Evolutionary conservation across 2,329 filamentous ascomycete genomes (phyloP).

Genomic region (Cytospora mali): DNA sequence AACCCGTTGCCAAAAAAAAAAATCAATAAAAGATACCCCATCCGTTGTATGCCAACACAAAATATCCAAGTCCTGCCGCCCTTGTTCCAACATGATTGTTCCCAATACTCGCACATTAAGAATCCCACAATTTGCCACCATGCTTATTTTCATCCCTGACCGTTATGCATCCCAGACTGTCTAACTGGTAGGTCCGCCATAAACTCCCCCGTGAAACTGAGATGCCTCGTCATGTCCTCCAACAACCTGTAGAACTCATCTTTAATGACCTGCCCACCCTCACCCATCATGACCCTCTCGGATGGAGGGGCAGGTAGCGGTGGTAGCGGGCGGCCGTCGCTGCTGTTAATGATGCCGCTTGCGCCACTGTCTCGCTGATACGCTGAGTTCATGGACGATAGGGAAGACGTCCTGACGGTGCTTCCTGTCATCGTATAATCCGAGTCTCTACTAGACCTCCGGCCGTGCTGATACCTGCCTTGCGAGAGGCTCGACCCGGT

Average conservation of each 20-base stretch:
- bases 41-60: not conserved
- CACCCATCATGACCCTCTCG: slow-evolving; percentile 50
- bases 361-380: slow-evolving; percentile 21
- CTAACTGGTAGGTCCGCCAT: slow-evolving; percentile 35
- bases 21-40: too few relatives aligned
- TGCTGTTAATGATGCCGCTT: slow-evolving; percentile 10
- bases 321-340: slow-evolving; percentile 36
- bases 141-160: slow-evolving; percentile 3
- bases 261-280: slow-evolving; percentile 37
- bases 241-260: slow-evolving; percentile 40
- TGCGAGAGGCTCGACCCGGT: slow-evolving; percentile 4
- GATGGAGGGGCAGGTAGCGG: slow-evolving; percentile 50
- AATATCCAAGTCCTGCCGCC: not conserved
- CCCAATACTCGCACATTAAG: not conserved
- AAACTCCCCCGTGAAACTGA: slow-evolving; percentile 37
- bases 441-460: slow-evolving; percentile 11
- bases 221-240: slow-evolving; percentile 39
- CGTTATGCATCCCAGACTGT: slow-evolving; percentile 23
- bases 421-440: slow-evolving; percentile 28
- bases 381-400: slow-evolving; percentile 21
- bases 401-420: slow-evolving; percentile 23
- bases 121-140: not conserved
- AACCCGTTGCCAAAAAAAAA: not conserved
- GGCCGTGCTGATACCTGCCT: slow-evolving; percentile 12
- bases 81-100: not conserved